Evolutionary conservation across 139 green algal species (phyloP).

Genomic region (Gonium pectorale): DNA sequence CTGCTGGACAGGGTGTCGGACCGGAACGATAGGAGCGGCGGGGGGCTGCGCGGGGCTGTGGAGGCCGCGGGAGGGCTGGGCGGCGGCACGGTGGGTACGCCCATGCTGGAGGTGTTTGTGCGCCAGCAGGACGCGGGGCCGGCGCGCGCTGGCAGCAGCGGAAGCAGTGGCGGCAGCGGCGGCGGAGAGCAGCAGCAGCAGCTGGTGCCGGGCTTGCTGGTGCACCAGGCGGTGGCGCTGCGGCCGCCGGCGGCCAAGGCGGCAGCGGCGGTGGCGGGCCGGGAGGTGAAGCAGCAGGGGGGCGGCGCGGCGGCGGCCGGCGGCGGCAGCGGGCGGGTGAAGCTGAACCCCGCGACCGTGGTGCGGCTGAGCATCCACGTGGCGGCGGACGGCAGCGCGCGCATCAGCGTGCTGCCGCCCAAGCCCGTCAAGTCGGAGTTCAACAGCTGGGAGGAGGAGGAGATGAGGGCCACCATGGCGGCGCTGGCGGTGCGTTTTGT

Average conservation of each 20-base stretch:
- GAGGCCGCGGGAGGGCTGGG: not conserved
- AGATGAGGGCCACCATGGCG: slow-evolving; percentile 33
- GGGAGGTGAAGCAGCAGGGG: not conserved
- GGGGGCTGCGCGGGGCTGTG: slow-evolving; percentile 10
- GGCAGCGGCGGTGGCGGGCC: not conserved
- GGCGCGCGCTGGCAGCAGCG: not conserved
- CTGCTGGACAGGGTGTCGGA: slow-evolving; percentile 17
- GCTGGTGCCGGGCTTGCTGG: slow-evolving; percentile 23
- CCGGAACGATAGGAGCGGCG: not conserved
- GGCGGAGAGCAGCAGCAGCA: not conserved
- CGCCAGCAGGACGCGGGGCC: slow-evolving; percentile 17
- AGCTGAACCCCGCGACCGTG: slow-evolving; percentile 28
- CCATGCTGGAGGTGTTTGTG: slow-evolving; percentile 80
- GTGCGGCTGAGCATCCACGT: slow-evolving; percentile 38
- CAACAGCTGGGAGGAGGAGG: slow-evolving; percentile 41
- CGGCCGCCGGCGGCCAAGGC: slow-evolving; percentile 31
- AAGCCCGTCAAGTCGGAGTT: slow-evolving; percentile 28
- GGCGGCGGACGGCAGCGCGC: slow-evolving; percentile 25
- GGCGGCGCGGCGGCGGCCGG: not conserved
- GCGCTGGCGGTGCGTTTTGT: slow-evolving; percentile 32
- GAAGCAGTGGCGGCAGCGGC: not conserved
- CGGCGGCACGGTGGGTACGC: slow-evolving; percentile 51
- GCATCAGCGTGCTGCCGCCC: slow-evolving; percentile 31
- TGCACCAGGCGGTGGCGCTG: slow-evolving; percentile 65
- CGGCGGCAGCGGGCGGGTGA: not conserved